phyloP scores from a whole-genome alignment of 139 green algal species.

The Closterium sp. region DNA sequence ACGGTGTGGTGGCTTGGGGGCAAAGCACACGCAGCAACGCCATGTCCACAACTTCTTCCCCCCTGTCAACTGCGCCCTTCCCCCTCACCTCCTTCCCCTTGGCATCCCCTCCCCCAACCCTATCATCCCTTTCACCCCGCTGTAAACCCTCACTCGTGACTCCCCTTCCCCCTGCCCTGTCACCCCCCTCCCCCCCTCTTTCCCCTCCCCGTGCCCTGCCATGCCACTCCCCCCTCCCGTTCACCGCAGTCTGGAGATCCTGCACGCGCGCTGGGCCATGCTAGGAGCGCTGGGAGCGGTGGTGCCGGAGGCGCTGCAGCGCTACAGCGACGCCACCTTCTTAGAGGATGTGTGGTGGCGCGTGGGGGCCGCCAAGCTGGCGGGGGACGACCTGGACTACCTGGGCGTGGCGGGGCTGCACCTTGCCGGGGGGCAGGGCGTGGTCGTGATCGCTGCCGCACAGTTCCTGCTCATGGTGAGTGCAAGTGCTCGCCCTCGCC shows the following conservation, averaged over 20 bases:
- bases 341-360: slow-evolving; percentile 62
- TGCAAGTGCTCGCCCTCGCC: too few species aligned
- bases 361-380: slow-evolving; percentile 41
- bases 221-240: background rate
- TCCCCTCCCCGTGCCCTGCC: too few species aligned
- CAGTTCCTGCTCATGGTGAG: slow-evolving; percentile 42
- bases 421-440: slow-evolving; percentile 46
- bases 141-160: too few species aligned
- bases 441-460: slow-evolving; percentile 70
- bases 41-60: too few species aligned
- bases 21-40: too few species aligned
- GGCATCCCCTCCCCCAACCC: too few species aligned
- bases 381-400: slow-evolving; percentile 74
- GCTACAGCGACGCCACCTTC: slow-evolving; percentile 82
- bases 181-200: too few species aligned
- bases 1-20: too few species aligned
- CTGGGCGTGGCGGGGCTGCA: slow-evolving; percentile 74
- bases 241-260: slow-evolving; percentile 71
- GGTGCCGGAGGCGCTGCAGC: slow-evolving; percentile 87
- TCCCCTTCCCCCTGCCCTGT: too few species aligned
- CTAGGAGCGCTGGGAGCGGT: slow-evolving; percentile 90
- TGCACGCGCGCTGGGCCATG: slow-evolving; percentile 97
- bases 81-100: too few species aligned
- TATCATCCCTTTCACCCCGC: too few species aligned
- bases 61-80: too few species aligned